phyloP scores from a whole-genome alignment of 805 yeast species.

The Blastobotrys mokoenaii region DNA sequence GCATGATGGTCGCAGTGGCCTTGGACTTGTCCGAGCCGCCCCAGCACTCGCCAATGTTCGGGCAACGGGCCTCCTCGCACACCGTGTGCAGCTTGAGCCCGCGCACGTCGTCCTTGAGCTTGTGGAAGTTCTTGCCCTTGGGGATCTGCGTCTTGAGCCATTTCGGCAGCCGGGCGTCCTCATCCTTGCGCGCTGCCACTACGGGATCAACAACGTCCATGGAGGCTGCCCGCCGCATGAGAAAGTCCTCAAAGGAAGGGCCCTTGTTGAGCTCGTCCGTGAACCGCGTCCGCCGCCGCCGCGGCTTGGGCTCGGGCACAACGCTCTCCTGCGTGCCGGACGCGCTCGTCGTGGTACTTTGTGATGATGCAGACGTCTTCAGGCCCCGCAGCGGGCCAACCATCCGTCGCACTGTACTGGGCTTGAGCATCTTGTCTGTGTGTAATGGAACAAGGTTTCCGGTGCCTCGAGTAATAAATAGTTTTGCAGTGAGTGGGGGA shows the following conservation, averaged over 20 bases:
- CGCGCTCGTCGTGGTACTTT: neutral
- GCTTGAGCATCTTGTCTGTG: neutral
- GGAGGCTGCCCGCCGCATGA: constrained; percentile 70
- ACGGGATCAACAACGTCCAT: constrained; percentile 57
- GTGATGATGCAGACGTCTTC: neutral
- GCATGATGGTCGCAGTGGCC: constrained; percentile 96
- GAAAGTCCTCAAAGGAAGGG: constrained; percentile 89
- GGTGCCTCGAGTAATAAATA: too few species aligned
- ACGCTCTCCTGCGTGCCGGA: neutral
- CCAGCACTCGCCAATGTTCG: constrained; percentile 99
- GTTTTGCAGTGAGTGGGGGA: neutral
- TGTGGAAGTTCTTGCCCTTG: constrained; percentile 79
- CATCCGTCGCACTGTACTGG: neutral
- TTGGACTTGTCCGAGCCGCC: constrained; percentile 86
- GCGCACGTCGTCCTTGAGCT: constrained; percentile 74
- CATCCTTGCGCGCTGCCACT: constrained; percentile 27
- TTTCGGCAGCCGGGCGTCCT: constrained; percentile 59
- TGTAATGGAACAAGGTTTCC: neutral
- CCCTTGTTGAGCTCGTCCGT: constrained; percentile 69
- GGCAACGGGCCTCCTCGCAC: constrained; percentile 98
- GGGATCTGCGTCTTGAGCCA: constrained; percentile 97
- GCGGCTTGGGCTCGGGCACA: constrained; percentile 2
- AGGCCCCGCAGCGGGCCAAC: neutral
- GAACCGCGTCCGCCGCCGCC: constrained; percentile 47
- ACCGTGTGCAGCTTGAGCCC: constrained; percentile 90